phyloP scores from a whole-genome alignment of 345 rosid genomes.

The Lepidium didymum region DNA sequence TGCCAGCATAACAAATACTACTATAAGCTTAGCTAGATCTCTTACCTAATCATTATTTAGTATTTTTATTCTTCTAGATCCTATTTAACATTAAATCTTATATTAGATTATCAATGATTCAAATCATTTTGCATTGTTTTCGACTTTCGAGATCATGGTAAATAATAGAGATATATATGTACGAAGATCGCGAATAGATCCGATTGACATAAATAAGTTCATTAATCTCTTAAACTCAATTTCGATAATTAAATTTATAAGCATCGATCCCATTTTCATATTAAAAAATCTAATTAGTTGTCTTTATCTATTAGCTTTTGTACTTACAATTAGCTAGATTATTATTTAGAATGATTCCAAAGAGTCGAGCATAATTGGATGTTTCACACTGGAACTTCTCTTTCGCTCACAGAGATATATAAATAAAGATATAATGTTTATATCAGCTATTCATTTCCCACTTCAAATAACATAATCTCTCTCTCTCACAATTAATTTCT shows the following conservation, averaged over 20 bases:
- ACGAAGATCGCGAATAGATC: neutral
- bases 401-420: conserved; percentile 1
- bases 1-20: conserved; percentile 15
- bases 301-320: conserved; percentile 1
- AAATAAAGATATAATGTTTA: conserved; percentile 3
- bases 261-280: neutral
- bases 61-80: neutral
- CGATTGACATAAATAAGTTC: neutral
- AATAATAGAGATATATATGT: neutral
- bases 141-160: neutral
- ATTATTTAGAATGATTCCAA: conserved; percentile 14
- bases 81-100: neutral
- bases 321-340: neutral
- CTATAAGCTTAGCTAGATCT: neutral
- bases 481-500: neutral
- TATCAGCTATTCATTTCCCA: conserved; percentile 2
- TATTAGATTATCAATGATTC: conserved; percentile 10
- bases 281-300: neutral
- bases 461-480: neutral
- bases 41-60: conserved; percentile 2
- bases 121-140: neutral
- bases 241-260: neutral
- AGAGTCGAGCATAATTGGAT: conserved; percentile 13
- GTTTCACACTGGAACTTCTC: conserved; percentile 19
- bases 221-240: neutral